Evolutionary conservation across 345 rosid species (phyloP), one percentile per base, ranked within the genome.

Genomic region (Lepidium sativum): DNA sequence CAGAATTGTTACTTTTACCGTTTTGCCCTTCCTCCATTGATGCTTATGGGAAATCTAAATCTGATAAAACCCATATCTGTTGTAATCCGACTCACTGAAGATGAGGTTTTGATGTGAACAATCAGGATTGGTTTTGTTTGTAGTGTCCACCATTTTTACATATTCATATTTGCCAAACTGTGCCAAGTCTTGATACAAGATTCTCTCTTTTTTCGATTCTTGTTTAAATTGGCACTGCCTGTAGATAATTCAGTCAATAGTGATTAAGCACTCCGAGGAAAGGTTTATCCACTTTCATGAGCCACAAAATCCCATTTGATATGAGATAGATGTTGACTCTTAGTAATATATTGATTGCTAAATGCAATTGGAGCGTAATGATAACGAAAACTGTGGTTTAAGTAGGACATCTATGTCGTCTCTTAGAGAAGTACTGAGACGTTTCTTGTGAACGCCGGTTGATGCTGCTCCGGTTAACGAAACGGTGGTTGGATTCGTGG

Each of bases 301-400:
- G 42, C 51, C 39, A 63, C 47, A 39, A 29, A 29, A 12, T 48
- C 44, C 50, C 65, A 63, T 54, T 52, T 53, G 16, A 34, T 15
- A 33, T 16, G 62, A 70, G 17, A 18, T 63, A 54, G 29, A 33
- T 39, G 69, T 70, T 63, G 64, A 70, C 75, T 44, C 43, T 33
- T 40, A 4, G 8, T 59, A 2, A 29, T 41, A 32, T 41, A n/a
- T 9, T 59, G 41, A 20, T 43, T n/a, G 32, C 39, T 54, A n/a
- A 54, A n/a, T 45, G 43, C 18, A 54, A 63, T 63, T 38, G 69
- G 57, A 62, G 62, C 48, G n/a, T 60, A 6, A 43, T 65, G 8
- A 65, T 54, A 23, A 35, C 9, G 39, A 34, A 56, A 35, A 17
- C 29, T 48, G 31, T 48, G 21, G 38, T 50, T 57, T 23, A 15